Percentiles rank a stretch among this genome's conserved stretches.
Conservation (phyloP, 2,329 filamentous ascomycete species). For the Colletotrichum sp. region DNA sequence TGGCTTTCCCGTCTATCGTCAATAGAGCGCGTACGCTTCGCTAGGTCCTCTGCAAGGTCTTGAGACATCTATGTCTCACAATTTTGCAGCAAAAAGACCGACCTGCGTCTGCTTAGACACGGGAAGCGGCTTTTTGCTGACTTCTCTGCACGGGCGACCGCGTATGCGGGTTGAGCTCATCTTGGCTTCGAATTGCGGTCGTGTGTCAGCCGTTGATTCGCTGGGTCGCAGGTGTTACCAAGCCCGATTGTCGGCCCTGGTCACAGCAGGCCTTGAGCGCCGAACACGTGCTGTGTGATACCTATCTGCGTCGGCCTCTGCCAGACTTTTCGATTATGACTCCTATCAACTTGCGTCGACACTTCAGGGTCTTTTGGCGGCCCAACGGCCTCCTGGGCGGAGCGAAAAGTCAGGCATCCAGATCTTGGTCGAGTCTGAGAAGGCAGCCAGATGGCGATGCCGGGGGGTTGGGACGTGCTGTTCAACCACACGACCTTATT, state of each 20-base stretch:
- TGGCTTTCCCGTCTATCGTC: background rate
- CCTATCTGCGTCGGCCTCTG: background rate
- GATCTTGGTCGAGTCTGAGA: background rate
- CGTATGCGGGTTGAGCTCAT: background rate
- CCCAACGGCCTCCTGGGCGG: background rate
- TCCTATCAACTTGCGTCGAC: background rate
- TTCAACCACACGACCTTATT: background rate
- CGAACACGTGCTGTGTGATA: conserved; percentile 5
- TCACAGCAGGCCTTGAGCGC: background rate
- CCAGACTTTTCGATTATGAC: background rate
- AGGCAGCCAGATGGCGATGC: conserved; percentile 11
- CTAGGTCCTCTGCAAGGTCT: background rate
- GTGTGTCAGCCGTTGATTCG: conserved; percentile 23
- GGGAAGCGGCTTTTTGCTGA: background rate
- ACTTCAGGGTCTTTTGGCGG: conserved; percentile 4
- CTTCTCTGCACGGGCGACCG: background rate
- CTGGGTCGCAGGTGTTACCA: conserved; percentile 2
- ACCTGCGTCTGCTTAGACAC: background rate
- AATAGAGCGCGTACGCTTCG: background rate
- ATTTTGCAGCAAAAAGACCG: background rate
- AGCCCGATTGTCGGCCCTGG: conserved; percentile 6
- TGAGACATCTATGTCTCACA: background rate
- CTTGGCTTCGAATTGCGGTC: conserved; percentile 6
- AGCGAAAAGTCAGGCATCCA: conserved; percentile 9
- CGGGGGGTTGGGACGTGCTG: background rate